phyloP scores from a whole-genome alignment of 2,329 filamentous ascomycete species.

The Diaporthe sp. region DNA sequence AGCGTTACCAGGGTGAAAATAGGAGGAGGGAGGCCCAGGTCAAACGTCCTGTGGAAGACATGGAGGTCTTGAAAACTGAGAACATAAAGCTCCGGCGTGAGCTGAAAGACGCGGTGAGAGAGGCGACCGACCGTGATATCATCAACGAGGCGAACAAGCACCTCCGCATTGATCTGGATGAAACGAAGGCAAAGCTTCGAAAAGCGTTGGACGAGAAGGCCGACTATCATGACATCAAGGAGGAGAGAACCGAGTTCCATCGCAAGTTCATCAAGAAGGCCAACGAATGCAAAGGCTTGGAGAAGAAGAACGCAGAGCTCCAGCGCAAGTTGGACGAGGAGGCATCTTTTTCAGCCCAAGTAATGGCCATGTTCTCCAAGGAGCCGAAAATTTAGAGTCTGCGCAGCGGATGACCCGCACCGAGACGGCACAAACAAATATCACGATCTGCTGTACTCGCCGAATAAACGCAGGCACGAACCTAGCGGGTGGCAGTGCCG shows the following conservation, averaged over 20 bases:
- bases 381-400: background rate
- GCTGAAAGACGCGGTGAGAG: background rate
- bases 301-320: background rate
- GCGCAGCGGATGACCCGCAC: too few species aligned
- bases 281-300: background rate
- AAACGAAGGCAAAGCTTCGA: background rate
- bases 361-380: background rate
- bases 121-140: background rate
- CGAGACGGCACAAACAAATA: background rate
- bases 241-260: background rate
- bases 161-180: background rate
- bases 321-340: background rate
- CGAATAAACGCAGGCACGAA: background rate
- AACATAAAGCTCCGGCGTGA: background rate
- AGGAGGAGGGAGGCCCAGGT: too few species aligned
- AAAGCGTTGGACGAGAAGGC: background rate
- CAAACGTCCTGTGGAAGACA: too few species aligned
- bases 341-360: background rate
- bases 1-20: too few species aligned
- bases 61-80: too few species aligned
- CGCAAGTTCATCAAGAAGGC: background rate
- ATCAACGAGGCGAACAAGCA: background rate
- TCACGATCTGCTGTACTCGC: background rate
- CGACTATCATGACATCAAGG: background rate
- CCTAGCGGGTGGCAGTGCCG: background rate